Evolutionary conservation across 208 protist species (phyloP), one percentile per base, ranked within the genome.

Genomic region (Acanthamoeba polyphaga): DNA sequence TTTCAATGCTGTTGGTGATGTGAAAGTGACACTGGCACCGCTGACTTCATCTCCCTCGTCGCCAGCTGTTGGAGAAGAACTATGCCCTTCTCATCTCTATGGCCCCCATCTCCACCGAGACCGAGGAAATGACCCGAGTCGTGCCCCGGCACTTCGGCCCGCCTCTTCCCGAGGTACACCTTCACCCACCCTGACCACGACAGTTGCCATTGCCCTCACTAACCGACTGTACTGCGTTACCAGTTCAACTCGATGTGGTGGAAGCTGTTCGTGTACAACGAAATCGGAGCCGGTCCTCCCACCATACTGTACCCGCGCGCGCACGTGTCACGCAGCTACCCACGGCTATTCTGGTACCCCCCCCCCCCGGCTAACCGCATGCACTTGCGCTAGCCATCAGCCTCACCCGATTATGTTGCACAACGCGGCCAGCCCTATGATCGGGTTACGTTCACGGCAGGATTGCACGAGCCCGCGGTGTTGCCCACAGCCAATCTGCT

Each of bases 61-160:
- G 27, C 29, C 64, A 97, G 93, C 46, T 98, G 34, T 55, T 98
- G 64, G 49, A 84, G 15, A 95, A 96, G 53, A 98, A 97, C 87
- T 98, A 98, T 68, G 68, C 78, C 1, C 8, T 98, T 3, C 64
- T 98, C 0, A 96, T 98, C n/a, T 97, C 96, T 13, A 98, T 98
- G 96, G 97, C 97, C 2, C 97, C 97, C 24, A 66, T 98, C 10
- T 62, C 90, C 2, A 89, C 74, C 9, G 97, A 98, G 29, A 94
- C 92, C 53, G 68, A 88, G 29, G 64, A 95, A 0, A 95, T 97
- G 15, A 95, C 72, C 32, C n/a, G 53, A 19, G 8, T 60, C 32
- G 24, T 82, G 51, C 97, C 97, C 1, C 29, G 19, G 51, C 97
- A 98, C 78, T 96, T 97, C 82, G 97, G 97, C 8, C 97, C 97